Base-by-base conservation (phyloP, 208 protist genomes). In the Crithidia brevicula region DNA sequence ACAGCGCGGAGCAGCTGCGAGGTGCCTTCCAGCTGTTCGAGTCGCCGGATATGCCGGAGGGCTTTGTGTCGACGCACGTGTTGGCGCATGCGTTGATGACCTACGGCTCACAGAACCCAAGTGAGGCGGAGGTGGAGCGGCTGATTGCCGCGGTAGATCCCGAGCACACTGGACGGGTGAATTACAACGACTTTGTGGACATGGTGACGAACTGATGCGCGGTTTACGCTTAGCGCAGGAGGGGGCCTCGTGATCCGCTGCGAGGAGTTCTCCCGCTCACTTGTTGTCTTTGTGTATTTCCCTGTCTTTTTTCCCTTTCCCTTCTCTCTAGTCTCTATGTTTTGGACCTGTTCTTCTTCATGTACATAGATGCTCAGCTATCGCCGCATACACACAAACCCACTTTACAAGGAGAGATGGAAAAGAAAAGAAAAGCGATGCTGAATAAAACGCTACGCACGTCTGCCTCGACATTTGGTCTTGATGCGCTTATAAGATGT, bases 11-110 rank as follows among this genome's bases (percentile, higher is more conserved):
- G 56, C 87, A 97, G 77, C 82, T 98, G 13, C 86, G 86, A 4
- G 81, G 54, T 25, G 92, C 95, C 8, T 98, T 98, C 50, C 90
- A 95, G 79, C 67, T 96, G 23, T 97, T 98, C 67, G 93, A 97
- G 58, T 96, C 83, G 3, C 85, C 89, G 3, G 91, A 96, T 60
- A 66, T 89, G 60, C 86, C 87, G 18, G 33, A 63, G 8, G 95
- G 95, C 0, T 91, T 77, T 47, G 91, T 98, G 13, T 92, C 86
- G n/a, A 88, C 87, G 9, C 82, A 87, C 27, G 82, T 96, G 11
- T 72, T 98, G 31, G 81, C 85, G 58, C 91, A 96, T 66, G 95
- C 92, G 18, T 70, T 98, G 61, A 81, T 83, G 22, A 97, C 88
- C 10, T 97, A 97, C 62, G 92, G 92, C 22, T 86, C 89, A 10